Evolutionary conservation across 768 basidiomycete genomes (phyloP).

Genomic region (Tricholoma bakamatsutake): DNA sequence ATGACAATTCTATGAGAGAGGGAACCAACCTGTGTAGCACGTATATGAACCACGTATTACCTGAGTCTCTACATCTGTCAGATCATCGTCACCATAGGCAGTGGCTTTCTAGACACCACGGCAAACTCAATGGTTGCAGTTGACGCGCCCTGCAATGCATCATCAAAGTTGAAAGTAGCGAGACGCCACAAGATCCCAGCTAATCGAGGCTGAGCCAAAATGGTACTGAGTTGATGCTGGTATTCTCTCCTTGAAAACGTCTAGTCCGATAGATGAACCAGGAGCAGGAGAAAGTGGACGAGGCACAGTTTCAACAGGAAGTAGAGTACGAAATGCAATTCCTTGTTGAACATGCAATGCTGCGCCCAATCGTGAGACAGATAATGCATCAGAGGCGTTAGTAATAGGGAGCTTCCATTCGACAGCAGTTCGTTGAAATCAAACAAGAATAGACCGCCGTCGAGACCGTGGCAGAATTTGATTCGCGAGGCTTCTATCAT

Average conservation of each 20-base stretch:
- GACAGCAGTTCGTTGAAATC: background rate
- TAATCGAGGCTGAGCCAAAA: slow-evolving; percentile 6
- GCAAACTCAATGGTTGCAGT: slow-evolving; percentile 2
- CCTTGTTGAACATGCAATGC: background rate
- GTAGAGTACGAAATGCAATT: background rate
- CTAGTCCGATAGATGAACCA: background rate
- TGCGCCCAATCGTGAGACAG: background rate
- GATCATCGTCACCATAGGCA: slow-evolving; percentile 11
- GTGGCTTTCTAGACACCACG: background rate
- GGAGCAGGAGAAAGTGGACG: background rate
- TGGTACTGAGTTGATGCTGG: background rate
- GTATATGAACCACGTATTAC: slow-evolving; percentile 13
- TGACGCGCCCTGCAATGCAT: slow-evolving; percentile 9
- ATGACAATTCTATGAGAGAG: background rate
- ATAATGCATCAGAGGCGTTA: background rate
- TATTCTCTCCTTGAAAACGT: slow-evolving; percentile 4
- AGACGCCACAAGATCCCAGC: slow-evolving; percentile 10
- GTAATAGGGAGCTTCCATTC: background rate
- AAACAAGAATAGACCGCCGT: background rate
- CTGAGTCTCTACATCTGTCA: slow-evolving; percentile 7
- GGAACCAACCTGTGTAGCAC: slow-evolving; percentile 6
- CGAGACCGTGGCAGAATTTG: background rate
- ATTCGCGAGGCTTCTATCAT: background rate
- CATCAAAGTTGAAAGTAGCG: slow-evolving; percentile 4
- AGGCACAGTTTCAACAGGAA: background rate